Evolutionary conservation across 257 asterid genomes (phyloP).

Genomic region (Catharanthus roseus): DNA sequence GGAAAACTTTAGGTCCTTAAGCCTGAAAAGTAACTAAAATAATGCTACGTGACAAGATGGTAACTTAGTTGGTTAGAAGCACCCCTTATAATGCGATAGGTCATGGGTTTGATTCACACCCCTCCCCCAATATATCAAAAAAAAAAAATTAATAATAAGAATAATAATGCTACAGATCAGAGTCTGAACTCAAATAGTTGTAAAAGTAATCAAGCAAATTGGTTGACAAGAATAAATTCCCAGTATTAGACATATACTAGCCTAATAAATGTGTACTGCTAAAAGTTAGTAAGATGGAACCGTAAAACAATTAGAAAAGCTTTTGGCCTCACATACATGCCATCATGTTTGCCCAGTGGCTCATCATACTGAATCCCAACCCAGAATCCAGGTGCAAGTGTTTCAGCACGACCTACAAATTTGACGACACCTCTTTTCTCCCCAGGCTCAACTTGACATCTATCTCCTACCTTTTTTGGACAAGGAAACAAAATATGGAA

Average conservation of each 20-base stretch:
- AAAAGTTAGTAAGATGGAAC: background rate
- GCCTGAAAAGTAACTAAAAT: no score
- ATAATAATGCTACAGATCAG: background rate
- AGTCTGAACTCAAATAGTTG: background rate
- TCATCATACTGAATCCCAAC: constrained; percentile 89
- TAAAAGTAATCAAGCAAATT: background rate
- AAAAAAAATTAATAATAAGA: no score
- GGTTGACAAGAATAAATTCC: background rate
- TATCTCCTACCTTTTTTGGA: constrained; percentile 62
- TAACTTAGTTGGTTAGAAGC: no score
- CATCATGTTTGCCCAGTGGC: constrained; percentile 92
- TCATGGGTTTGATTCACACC: no score
- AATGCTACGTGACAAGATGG: no score
- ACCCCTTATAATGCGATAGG: no score
- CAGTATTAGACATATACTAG: background rate
- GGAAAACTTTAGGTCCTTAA: background rate
- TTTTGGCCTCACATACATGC: constrained; percentile 41
- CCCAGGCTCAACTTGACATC: constrained; percentile 93
- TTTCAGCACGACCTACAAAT: constrained; percentile 79
- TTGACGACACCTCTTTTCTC: constrained; percentile 80
- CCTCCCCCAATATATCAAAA: no score
- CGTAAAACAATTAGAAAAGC: background rate
- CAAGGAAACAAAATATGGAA: constrained; percentile 6
- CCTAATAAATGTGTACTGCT: background rate
- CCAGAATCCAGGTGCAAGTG: constrained; percentile 91